Base-by-base conservation (phyloP, 2,329 filamentous ascomycete genomes). In the Fusarium camptoceras region DNA sequence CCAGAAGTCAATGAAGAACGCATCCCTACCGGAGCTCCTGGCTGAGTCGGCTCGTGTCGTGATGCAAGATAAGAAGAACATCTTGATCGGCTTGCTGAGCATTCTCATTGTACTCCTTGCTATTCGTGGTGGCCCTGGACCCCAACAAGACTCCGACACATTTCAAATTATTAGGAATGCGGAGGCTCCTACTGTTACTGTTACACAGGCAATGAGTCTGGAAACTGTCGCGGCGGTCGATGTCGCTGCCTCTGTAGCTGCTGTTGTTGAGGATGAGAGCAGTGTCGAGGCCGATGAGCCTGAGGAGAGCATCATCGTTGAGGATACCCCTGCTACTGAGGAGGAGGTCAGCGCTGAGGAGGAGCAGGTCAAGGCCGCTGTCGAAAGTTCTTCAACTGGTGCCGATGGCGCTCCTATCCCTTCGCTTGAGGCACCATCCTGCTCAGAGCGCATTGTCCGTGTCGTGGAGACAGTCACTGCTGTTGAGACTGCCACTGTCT, bases 31-130 rank as follows among this genome's bases (percentile, higher is more conserved):
- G 1, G 84, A 88, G 64, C 79, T 90, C 11, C 73, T 90, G 0
- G 71, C 87, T 11, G 85, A 88, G 67, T 86, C 87, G 0, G 79
- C 81, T 53, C 82, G 83, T 31, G 84, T 90, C 10, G 76, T 87
- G 20, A 73, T 90, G 71, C 83, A 84, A 48, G 88, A 91, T 70
- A 83, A 83, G 60, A 89, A 86, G 79, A 91, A 90, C 59, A 75
- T 90, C 12, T 78, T 83, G n/a, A 90, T 91, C 27, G 80, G 82
- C 8, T 73, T 87, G 1, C 78, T 91, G 53, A 84, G 85, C 57
- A 61, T 86, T 4, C 75, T 90, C n/a, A 83, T 89, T 4, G 70
- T 89, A 16, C 58, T 87, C 28, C 79, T 90, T 12, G 85, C 86
- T 2, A 54, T 85, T 15, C 69, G 79, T 51, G 62, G 79, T 64